Evolutionary conservation across 495 filamentous ascomycete species (phyloP).

Genomic region (Aspergillus baeticus): DNA sequence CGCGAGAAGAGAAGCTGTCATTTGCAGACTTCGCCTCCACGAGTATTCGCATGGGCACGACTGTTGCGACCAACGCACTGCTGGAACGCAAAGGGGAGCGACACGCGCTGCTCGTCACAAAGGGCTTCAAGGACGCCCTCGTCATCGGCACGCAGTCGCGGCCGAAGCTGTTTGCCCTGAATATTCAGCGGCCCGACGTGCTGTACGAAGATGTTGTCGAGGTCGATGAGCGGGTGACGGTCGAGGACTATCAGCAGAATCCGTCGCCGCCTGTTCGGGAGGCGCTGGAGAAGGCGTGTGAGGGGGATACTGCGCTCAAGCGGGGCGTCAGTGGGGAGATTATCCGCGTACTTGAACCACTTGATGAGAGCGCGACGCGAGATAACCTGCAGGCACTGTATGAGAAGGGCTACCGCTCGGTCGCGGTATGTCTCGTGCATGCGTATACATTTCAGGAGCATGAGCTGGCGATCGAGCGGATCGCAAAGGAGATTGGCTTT

Average conservation of each 20-base stretch:
- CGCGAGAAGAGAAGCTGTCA: conserved; percentile 11
- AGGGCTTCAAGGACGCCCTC: conserved; percentile 87
- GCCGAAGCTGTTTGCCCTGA: conserved; percentile 72
- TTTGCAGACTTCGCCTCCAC: background rate
- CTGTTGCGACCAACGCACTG: conserved; percentile 78
- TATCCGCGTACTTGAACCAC: conserved; percentile 33
- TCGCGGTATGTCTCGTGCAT: conserved; percentile 44
- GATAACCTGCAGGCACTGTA: conserved; percentile 30
- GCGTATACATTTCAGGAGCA: conserved; percentile 45
- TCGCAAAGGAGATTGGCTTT: conserved; percentile 40
- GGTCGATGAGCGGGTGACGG: conserved; percentile 69
- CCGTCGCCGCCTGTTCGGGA: conserved; percentile 58
- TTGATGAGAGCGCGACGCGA: conserved; percentile 20
- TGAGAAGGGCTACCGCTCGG: conserved; percentile 31
- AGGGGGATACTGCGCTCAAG: conserved; percentile 12
- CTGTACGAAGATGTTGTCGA: conserved; percentile 69
- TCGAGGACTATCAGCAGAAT: conserved; percentile 55
- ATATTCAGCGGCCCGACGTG: conserved; percentile 67
- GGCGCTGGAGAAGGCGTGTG: too few relatives aligned
- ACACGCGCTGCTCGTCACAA: conserved; percentile 80
- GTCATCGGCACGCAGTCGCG: conserved; percentile 75
- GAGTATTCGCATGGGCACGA: conserved; percentile 68
- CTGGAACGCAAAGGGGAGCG: conserved; percentile 86
- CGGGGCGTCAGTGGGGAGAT: conserved; percentile 40
- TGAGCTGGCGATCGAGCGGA: conserved; percentile 35